phyloP scores from a whole-genome alignment of 2,329 filamentous ascomycete genomes.

The Aspergillus eucalypticola region DNA sequence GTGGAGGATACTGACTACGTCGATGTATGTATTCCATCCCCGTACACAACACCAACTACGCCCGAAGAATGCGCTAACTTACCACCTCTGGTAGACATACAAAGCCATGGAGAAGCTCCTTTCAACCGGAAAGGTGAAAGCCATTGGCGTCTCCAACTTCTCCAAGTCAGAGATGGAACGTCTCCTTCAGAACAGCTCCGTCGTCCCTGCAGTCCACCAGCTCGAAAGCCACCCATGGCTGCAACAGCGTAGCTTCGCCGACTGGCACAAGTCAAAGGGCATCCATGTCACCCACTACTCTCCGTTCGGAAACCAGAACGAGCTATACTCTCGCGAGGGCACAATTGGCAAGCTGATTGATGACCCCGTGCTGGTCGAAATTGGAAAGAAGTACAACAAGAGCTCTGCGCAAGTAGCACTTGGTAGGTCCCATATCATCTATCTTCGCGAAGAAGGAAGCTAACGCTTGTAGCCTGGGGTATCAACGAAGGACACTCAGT shows the following conservation, averaged over 20 bases:
- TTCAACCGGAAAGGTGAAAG: conserved; percentile 46
- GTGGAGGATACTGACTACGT: conserved; percentile 51
- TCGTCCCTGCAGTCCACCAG: conserved; percentile 53
- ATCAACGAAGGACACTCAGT: conserved; percentile 54
- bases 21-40: conserved; percentile 38
- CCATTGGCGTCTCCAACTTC: conserved; percentile 58
- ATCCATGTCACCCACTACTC: conserved; percentile 59
- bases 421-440: conserved; percentile 28
- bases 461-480: conserved; percentile 50
- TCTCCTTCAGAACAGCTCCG: conserved; percentile 46
- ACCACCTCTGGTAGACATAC: conserved; percentile 42
- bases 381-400: conserved; percentile 57
- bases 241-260: conserved; percentile 51
- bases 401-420: conserved; percentile 54
- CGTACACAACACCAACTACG: neutral
- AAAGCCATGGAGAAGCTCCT: conserved; percentile 51
- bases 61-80: neutral
- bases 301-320: conserved; percentile 57
- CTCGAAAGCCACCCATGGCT: conserved; percentile 57
- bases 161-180: conserved; percentile 50
- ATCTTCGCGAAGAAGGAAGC: neutral
- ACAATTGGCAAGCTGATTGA: conserved; percentile 54
- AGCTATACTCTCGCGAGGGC: conserved; percentile 48
- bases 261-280: conserved; percentile 51
- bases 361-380: conserved; percentile 50